Percentiles rank a stretch among this genome's conserved stretches.
Conservation (phyloP, 2,329 filamentous ascomycete species). For the Cercospora zeae-maydis region DNA sequence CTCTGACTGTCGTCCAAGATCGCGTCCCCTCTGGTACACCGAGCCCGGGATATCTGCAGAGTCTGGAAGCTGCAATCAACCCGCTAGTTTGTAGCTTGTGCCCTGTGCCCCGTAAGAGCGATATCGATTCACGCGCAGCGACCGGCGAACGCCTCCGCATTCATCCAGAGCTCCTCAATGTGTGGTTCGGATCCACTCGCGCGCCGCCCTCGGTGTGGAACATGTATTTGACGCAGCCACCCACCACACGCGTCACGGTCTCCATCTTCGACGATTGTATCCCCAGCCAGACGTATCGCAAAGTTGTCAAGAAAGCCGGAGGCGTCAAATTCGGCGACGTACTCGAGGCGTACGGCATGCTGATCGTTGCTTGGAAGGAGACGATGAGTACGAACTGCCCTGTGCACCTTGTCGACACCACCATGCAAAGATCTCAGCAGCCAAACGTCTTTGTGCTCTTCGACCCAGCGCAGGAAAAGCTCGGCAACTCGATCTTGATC, state of each 20-base stretch:
- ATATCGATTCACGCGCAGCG: neutral
- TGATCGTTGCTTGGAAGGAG: neutral
- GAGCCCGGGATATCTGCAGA: neutral
- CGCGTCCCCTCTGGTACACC: neutral
- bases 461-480: neutral
- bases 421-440: neutral
- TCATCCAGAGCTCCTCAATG: neutral
- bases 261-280: neutral
- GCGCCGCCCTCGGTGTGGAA: slow-evolving; percentile 4
- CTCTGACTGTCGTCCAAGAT: neutral
- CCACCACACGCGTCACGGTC: neutral
- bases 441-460: neutral
- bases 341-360: neutral
- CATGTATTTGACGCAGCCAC: slow-evolving; percentile 7
- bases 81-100: neutral
- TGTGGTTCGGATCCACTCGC: slow-evolving; percentile 2
- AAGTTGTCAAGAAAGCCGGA: neutral
- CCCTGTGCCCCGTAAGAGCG: neutral
- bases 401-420: neutral
- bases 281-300: neutral
- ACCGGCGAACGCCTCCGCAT: neutral
- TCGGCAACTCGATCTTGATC: neutral
- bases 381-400: neutral
- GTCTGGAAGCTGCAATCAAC: neutral
- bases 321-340: slow-evolving; percentile 1